A percentile compares a stretch with the other conserved stretches of the same genome.
Conservation (phyloP, 2,329 filamentous ascomycete species). For the Colletotrichum noveboracense region DNA sequence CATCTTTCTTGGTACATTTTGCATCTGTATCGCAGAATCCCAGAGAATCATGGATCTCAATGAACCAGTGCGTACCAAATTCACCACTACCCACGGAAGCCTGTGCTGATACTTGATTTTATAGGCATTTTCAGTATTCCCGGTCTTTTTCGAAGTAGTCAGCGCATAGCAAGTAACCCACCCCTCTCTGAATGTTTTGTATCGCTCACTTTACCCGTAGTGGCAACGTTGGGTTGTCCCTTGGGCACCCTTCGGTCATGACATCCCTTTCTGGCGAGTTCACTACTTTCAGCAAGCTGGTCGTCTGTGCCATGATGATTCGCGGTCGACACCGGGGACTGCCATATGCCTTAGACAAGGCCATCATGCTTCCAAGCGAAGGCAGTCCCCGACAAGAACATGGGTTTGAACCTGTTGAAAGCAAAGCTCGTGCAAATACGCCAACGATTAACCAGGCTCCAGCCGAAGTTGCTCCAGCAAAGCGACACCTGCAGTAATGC, state of each 20-base stretch:
- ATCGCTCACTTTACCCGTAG: conserved; percentile 22
- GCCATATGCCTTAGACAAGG: conserved; percentile 37
- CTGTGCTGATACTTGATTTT: not conserved
- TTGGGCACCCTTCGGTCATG: conserved; percentile 34
- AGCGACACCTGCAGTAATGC: not conserved
- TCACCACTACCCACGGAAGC: fast-evolving
- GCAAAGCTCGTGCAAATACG: fast-evolving
- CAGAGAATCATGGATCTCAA: not conserved
- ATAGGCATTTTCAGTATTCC: conserved; percentile 34
- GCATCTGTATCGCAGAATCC: conserved; percentile 31
- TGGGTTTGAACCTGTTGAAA: not conserved
- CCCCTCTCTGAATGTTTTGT: not conserved
- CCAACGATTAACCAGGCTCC: not conserved
- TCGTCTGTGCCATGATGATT: conserved; percentile 43
- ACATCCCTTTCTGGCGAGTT: conserved; percentile 35
- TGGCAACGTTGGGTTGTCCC: conserved; percentile 39
- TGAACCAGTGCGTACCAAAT: not conserved
- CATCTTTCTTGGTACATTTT: conserved; percentile 42
- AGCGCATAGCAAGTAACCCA: conserved; percentile 34
- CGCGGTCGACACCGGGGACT: conserved; percentile 40
- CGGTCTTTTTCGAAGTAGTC: conserved; percentile 38
- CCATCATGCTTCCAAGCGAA: conserved; percentile 28
- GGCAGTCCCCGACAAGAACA: not conserved
- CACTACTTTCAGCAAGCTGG: conserved; percentile 37
- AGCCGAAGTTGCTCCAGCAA: not conserved